A percentile compares a stretch with the other conserved stretches of the same genome.
Evolutionary conservation across 345 rosid species (phyloP).

Genomic region (Viola odorata): DNA sequence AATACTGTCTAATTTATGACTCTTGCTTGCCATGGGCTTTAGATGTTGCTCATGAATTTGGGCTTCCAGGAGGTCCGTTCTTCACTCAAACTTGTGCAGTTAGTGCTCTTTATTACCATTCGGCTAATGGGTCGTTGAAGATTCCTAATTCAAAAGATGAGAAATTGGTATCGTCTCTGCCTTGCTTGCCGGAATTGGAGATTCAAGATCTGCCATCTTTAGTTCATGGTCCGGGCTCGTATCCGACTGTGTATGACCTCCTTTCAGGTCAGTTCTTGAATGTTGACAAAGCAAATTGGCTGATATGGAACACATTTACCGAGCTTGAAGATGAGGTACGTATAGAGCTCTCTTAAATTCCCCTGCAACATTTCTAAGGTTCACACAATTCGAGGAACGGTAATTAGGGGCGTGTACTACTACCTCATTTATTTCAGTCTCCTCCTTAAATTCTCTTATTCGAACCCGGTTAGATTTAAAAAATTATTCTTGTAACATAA

Average conservation of each 20-base stretch:
- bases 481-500: no score
- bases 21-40: constrained; percentile 45
- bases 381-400: no score
- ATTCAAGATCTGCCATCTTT: constrained; percentile 10
- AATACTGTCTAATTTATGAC: constrained; percentile 37
- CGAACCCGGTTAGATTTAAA: no score
- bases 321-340: constrained; percentile 17
- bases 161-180: background rate
- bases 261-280: constrained; percentile 15
- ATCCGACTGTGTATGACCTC: constrained; percentile 6
- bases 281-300: constrained; percentile 7
- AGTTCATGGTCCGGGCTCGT: background rate
- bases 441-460: no score
- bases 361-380: background rate
- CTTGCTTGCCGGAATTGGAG: constrained; percentile 6
- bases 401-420: no score
- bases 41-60: constrained; percentile 34
- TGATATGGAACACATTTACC: constrained; percentile 12
- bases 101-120: constrained; percentile 32
- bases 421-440: no score
- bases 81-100: constrained; percentile 49
- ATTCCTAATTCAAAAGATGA: background rate
- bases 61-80: constrained; percentile 30
- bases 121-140: constrained; percentile 6
- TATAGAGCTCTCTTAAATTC: background rate